Evolutionary conservation across 1,139 yeast species (phyloP).

Genomic region (Debaryomyces fabryi): DNA sequence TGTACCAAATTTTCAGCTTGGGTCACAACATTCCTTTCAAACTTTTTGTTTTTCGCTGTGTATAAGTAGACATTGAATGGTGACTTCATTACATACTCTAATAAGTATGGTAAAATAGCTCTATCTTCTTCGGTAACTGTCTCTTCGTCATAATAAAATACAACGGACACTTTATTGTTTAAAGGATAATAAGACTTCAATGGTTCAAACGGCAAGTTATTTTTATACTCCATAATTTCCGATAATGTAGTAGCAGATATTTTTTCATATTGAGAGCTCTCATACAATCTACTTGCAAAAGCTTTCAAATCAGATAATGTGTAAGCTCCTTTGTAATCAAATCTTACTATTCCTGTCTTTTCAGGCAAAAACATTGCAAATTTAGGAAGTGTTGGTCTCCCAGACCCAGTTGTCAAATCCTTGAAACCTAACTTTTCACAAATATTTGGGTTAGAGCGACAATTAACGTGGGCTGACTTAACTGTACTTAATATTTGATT

Average conservation of each 20-base stretch:
- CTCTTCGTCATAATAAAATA: conserved; percentile 56
- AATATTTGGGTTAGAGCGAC: conserved; percentile 49
- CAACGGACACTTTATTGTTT: conserved; percentile 47
- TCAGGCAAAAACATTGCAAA: conserved; percentile 47
- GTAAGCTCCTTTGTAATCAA: conserved; percentile 37
- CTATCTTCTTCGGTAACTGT: conserved; percentile 61
- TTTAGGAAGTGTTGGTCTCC: conserved; percentile 24
- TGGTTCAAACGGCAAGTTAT: conserved; percentile 36
- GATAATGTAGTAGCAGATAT: conserved; percentile 41
- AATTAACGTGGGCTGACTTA: conserved; percentile 63
- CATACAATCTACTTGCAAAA: conserved; percentile 35
- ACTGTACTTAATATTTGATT: conserved; percentile 47
- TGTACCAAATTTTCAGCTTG: conserved; percentile 48
- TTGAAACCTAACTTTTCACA: conserved; percentile 54
- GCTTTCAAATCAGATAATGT: conserved; percentile 33
- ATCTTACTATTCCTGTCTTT: conserved; percentile 33
- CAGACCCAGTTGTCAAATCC: conserved; percentile 22
- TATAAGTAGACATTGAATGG: conserved; percentile 58
- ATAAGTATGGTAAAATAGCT: conserved; percentile 57
- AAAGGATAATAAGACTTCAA: conserved; percentile 44
- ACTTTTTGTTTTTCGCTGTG: conserved; percentile 49
- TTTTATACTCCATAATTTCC: conserved; percentile 43
- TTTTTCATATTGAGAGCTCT: conserved; percentile 41
- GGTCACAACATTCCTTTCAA: conserved; percentile 39
- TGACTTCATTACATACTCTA: conserved; percentile 58